Conservation (phyloP, 23 red algal genomes). For the Gracilaria domingensis region DNA sequence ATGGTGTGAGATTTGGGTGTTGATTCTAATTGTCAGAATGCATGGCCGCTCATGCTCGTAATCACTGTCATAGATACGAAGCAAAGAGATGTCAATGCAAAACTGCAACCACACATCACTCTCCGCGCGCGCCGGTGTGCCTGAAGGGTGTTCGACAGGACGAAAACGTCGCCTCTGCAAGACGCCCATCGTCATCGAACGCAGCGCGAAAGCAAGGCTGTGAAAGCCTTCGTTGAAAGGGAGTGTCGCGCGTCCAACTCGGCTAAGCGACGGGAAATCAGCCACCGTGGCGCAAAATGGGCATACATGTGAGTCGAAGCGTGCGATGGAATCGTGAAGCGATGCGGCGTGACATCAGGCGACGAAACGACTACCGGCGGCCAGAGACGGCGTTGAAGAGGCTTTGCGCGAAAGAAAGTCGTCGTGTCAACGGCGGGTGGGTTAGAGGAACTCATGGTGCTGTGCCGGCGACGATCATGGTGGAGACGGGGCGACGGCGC, state of each 20-base stretch:
- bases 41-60: neutral
- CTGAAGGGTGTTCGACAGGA: neutral
- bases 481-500: too few species aligned
- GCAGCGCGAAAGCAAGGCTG: too few species aligned
- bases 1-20: constrained; percentile 9
- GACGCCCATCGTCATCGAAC: too few species aligned
- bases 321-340: neutral
- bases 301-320: neutral
- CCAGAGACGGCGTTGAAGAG: neutral
- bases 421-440: too few species aligned
- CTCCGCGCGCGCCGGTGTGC: neutral
- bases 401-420: neutral
- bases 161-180: neutral
- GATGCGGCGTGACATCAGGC: neutral
- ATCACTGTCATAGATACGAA: constrained; percentile 24
- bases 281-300: neutral
- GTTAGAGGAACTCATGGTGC: neutral
- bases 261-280: neutral
- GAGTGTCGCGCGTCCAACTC: neutral
- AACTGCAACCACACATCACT: constrained; percentile 23
- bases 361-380: neutral
- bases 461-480: neutral
- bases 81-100: constrained; percentile 45
- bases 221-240: too few species aligned
- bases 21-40: constrained; percentile 7